phyloP scores from a whole-genome alignment of 495 filamentous ascomycete species.

The Hypoxylon intermedium region DNA sequence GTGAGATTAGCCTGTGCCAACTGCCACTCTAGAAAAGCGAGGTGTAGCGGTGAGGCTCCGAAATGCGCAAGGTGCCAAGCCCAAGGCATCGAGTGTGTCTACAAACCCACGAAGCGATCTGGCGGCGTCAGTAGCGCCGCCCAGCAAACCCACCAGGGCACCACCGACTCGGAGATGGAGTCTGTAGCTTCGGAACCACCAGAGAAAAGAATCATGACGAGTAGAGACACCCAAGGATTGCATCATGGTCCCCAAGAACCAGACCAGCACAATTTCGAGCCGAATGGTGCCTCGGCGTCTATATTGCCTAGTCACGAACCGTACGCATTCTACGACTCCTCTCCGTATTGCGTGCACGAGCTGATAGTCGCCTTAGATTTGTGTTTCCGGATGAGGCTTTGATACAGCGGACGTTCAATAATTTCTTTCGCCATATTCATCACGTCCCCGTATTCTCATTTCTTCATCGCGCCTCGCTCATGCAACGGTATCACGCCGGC shows the following conservation, averaged over 20 bases:
- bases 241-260: slow-evolving; percentile 34
- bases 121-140: slow-evolving; percentile 26
- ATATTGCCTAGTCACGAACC: slow-evolving; percentile 30
- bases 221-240: slow-evolving; percentile 39
- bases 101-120: slow-evolving; percentile 55
- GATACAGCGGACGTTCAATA: slow-evolving; percentile 52
- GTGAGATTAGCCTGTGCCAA: slow-evolving; percentile 57
- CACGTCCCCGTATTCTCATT: slow-evolving; percentile 60
- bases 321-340: slow-evolving; percentile 26
- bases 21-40: slow-evolving; percentile 57
- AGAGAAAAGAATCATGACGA: slow-evolving; percentile 42
- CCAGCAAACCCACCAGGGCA: slow-evolving; percentile 32
- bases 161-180: slow-evolving; percentile 42
- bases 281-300: slow-evolving; percentile 15
- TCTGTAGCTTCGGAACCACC: slow-evolving; percentile 44
- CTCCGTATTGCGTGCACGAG: slow-evolving; percentile 5
- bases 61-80: slow-evolving; percentile 55
- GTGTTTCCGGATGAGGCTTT: slow-evolving; percentile 49
- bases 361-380: slow-evolving; percentile 39
- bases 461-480: slow-evolving; percentile 58
- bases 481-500: slow-evolving; percentile 59
- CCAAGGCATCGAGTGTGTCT: slow-evolving; percentile 58
- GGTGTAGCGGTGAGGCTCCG: slow-evolving; percentile 57
- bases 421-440: slow-evolving; percentile 59
- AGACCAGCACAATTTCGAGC: slow-evolving; percentile 27